Evolutionary conservation across 768 basidiomycete genomes (phyloP), one percentile per base, ranked within the genome.

Genomic region (Suillus paluster): DNA sequence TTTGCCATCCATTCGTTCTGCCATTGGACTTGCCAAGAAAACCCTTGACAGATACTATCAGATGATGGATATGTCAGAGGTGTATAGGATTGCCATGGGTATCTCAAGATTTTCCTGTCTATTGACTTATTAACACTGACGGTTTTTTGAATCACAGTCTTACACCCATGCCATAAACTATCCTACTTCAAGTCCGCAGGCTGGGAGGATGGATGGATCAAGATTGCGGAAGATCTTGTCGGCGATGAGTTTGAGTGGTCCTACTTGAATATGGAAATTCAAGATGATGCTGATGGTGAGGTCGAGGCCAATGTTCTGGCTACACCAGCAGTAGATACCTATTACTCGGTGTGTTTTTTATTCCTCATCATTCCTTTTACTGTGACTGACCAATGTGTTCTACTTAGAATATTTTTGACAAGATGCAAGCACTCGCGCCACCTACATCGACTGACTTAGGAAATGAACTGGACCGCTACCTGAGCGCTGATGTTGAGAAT

Each of bases 341-440:
- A 2, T n/a, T n/a, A n/a, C n/a, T n/a, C n/a, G n/a, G 5, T 14
- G 21, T 11, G 11, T 30, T 30, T 30, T 30, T 30, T 30, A 30
- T 3, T 30, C 6, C 4, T 38, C 52, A 7, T 54, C 30, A 14
- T 54, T 33, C 21, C 52, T 8, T 33, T 3, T 14, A 54, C 30
- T 23, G 15, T 25, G 30, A 23, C 48, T 64, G 5, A 42, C 17
- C n/a, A n/a, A n/a, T 42, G 41, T 42, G 41, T 42, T 34, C 45
- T 15, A 41, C n/a, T n/a, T n/a, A n/a, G 17, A 77, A 77, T 64
- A 74, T 76, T 0, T 77, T 78, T 45, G 71, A 78, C 57, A 41
- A 67, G 11, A 65, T 78, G 5, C 69, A 67, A 2, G 59, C 63
- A 2, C 67, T 68, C 41, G 34, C 64, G 12, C 62, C 67, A 36